Conservation (phyloP, 306 rosid species). For the Vicia sativa region DNA sequence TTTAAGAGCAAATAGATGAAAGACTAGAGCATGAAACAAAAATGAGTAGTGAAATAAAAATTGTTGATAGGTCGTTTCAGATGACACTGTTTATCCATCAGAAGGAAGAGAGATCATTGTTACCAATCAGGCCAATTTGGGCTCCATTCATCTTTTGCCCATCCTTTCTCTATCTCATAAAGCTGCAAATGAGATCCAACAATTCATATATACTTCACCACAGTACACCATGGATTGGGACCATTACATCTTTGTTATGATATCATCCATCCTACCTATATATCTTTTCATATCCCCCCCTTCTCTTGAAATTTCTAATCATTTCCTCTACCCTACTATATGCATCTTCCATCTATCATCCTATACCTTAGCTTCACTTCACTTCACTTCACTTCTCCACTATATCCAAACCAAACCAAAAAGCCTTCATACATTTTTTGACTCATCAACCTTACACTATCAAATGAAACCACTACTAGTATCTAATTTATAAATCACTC, state of each 20-base stretch:
- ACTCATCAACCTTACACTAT: no score
- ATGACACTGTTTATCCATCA: slow-evolving; percentile 56
- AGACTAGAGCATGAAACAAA: no score
- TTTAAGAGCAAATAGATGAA: no score
- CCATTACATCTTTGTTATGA: slow-evolving; percentile 20
- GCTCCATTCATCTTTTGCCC: slow-evolving; percentile 53
- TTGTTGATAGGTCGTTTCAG: slow-evolving; percentile 67
- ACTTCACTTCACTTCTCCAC: slow-evolving; percentile 44
- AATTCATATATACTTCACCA: not conserved
- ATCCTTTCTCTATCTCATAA: slow-evolving; percentile 36
- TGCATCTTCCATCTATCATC: slow-evolving; percentile 52
- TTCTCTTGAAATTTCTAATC: slow-evolving; percentile 55
- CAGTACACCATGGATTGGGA: not conserved
- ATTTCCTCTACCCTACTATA: slow-evolving; percentile 39
- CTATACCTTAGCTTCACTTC: slow-evolving; percentile 23
- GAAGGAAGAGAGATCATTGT: slow-evolving; percentile 36
- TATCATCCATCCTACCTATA: slow-evolving; percentile 38
- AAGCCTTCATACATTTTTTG: slow-evolving; percentile 44
- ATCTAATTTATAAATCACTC: no score
- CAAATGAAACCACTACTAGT: no score
- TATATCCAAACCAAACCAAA: slow-evolving; percentile 55
- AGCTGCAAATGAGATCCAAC: slow-evolving; percentile 65
- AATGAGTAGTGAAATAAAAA: slow-evolving; percentile 41
- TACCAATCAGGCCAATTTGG: slow-evolving; percentile 50
- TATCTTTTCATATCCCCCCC: slow-evolving; percentile 22